Percentiles rank a stretch among this genome's conserved stretches.
Conservation (phyloP, 2,329 filamentous ascomycete genomes). For the Dactylellina haptotyla region DNA sequence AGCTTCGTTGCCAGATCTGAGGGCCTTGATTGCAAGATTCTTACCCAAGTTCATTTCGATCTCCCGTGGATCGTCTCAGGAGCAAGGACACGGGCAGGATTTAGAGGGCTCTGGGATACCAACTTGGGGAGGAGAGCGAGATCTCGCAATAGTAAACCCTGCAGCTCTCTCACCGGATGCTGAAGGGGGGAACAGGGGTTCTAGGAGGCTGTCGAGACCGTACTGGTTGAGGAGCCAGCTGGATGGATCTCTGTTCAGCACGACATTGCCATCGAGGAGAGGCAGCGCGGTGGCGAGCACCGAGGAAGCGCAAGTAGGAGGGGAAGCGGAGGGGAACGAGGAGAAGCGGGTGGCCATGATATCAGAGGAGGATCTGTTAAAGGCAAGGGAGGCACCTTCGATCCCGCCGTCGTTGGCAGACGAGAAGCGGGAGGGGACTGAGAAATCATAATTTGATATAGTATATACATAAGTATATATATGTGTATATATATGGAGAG, state of each 20-base stretch:
- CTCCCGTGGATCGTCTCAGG: slow-evolving; percentile 1
- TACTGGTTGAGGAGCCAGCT: slow-evolving; percentile 32
- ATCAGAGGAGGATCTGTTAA: slow-evolving; percentile 7
- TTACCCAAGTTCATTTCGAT: slow-evolving; percentile 1
- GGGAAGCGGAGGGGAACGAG: not conserved
- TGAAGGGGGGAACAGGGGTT: not conserved
- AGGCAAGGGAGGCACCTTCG: not conserved
- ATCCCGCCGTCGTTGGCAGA: not conserved
- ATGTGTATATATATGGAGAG: too few species aligned
- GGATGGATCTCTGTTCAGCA: slow-evolving; percentile 17
- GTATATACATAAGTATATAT: too few species aligned
- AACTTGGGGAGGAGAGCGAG: not conserved
- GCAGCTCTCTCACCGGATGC: slow-evolving; percentile 7
- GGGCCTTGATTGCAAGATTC: slow-evolving; percentile 11
- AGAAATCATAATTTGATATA: too few species aligned
- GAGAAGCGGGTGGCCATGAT: slow-evolving; percentile 30
- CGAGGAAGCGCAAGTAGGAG: not conserved
- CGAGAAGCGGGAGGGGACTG: too few species aligned
- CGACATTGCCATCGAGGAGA: slow-evolving; percentile 15
- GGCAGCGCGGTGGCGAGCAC: slow-evolving; percentile 13
- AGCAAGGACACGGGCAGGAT: too few species aligned
- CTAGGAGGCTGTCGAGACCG: slow-evolving; percentile 18
- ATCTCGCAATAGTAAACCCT: slow-evolving; percentile 25
- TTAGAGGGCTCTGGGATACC: not conserved
- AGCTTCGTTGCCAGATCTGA: slow-evolving; percentile 24